Conservation (phyloP, 2,329 filamentous ascomycete genomes). For the Ophiosphaerella korrae region DNA sequence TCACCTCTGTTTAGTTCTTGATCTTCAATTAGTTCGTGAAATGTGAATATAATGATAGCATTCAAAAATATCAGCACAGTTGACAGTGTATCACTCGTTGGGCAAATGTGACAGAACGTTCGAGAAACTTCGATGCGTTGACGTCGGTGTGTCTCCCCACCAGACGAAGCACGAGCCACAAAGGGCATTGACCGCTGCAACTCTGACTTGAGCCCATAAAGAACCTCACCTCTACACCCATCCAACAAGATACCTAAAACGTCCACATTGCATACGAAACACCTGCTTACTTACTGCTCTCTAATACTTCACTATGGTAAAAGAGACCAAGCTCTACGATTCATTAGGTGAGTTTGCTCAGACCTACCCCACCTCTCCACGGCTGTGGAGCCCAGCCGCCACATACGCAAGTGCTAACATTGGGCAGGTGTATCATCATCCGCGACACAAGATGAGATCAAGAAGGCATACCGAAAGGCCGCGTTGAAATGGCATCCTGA, state of each 20-base stretch:
- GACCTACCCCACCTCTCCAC: constrained; percentile 27
- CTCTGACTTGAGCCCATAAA: constrained; percentile 34
- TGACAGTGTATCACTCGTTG: constrained; percentile 7
- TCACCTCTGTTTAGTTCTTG: constrained; percentile 26
- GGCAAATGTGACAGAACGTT: constrained; percentile 36
- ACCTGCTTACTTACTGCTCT: constrained; percentile 9
- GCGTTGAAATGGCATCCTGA: constrained; percentile 94
- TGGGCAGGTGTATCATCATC: constrained; percentile 69
- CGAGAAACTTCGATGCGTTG: constrained; percentile 44
- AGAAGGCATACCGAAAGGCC: constrained; percentile 90
- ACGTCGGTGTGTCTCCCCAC: constrained; percentile 28
- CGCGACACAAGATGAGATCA: constrained; percentile 91
- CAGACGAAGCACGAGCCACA: constrained; percentile 15
- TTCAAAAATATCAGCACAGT: constrained; percentile 11
- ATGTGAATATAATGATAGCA: constrained; percentile 15
- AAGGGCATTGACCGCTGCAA: constrained; percentile 33
- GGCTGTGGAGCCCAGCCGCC: constrained; percentile 12
- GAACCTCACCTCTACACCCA: constrained; percentile 27
- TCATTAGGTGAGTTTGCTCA: constrained; percentile 59
- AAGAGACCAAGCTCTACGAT: constrained; percentile 96
- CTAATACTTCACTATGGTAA: constrained; percentile 70
- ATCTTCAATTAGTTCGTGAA: constrained; percentile 22
- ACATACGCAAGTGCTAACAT: constrained; percentile 24
- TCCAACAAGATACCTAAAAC: constrained; percentile 14
- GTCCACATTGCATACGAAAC: constrained; percentile 17